A percentile compares a stretch with the other conserved stretches of the same genome.
These are phyloP conservation scores for Pichia kudriavzevii DNA, from an alignment of 1,139 yeast genomes.

Conservation along the genomic window DNA sequence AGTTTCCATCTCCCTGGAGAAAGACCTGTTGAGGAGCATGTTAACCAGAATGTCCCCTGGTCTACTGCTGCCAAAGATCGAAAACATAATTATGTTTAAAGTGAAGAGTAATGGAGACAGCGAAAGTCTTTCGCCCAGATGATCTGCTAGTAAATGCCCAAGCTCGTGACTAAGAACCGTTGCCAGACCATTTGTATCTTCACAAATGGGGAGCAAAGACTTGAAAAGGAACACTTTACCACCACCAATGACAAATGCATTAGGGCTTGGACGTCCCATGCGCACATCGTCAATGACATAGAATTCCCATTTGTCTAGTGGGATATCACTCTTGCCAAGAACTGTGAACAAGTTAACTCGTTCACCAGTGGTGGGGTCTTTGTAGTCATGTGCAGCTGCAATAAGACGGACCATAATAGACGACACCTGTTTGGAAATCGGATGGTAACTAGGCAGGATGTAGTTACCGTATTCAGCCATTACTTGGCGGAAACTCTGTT, in stretches of 20 bases:
- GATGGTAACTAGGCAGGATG: slow-evolving; percentile 48
- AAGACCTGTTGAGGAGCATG: slow-evolving; percentile 66
- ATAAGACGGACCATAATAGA: slow-evolving; percentile 58
- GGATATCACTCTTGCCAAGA: slow-evolving; percentile 20
- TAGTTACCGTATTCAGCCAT: slow-evolving; percentile 39
- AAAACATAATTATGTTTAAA: slow-evolving; percentile 42
- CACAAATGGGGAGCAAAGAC: slow-evolving; percentile 70
- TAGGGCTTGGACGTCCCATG: slow-evolving; percentile 50
- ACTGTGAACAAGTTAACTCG: slow-evolving; percentile 21
- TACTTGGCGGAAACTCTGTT: slow-evolving; percentile 56
- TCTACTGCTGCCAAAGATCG: slow-evolving; percentile 44
- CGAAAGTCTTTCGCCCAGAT: slow-evolving; percentile 74
- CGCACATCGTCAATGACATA: slow-evolving; percentile 69
- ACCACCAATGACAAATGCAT: slow-evolving; percentile 92
- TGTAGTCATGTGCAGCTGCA: slow-evolving; percentile 42
- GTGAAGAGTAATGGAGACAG: slow-evolving; percentile 53
- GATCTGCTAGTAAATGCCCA: slow-evolving; percentile 90
- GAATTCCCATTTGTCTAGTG: slow-evolving; percentile 61
- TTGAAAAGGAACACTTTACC: slow-evolving; percentile 90
- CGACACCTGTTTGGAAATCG: slow-evolving; percentile 48
- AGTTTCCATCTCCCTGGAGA: slow-evolving; percentile 86
- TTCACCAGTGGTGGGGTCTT: slow-evolving; percentile 28
- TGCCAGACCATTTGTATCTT: slow-evolving; percentile 84
- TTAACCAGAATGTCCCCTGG: slow-evolving; percentile 50
- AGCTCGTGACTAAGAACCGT: slow-evolving; percentile 90